Evolutionary conservation across 768 basidiomycete genomes (phyloP).

Genomic region (Naganishia antarctica): DNA sequence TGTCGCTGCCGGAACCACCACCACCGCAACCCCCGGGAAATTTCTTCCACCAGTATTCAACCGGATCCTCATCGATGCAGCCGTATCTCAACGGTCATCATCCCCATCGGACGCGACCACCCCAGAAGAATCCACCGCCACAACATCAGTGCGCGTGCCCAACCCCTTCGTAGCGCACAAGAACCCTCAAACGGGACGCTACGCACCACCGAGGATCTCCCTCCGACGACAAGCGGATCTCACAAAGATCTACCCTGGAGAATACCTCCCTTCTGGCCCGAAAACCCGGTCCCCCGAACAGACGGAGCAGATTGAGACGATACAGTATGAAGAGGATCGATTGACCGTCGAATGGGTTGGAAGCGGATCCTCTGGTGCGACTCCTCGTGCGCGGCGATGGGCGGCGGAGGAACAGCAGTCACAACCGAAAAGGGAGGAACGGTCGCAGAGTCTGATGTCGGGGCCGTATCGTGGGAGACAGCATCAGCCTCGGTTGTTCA

Average conservation of each 20-base stretch:
- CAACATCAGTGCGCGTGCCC: slow-evolving; percentile 22
- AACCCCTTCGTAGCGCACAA: slow-evolving; percentile 35
- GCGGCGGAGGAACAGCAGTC: no score
- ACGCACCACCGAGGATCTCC: slow-evolving; percentile 31
- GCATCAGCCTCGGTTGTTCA: slow-evolving; percentile 34
- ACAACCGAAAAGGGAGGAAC: background rate
- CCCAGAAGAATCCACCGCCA: background rate
- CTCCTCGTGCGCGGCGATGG: background rate
- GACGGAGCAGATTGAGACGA: background rate
- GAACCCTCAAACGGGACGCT: slow-evolving; percentile 24
- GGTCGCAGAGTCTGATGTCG: slow-evolving; percentile 18
- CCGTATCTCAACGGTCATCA: slow-evolving; percentile 29
- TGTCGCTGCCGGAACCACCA: background rate
- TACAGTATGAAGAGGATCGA: slow-evolving; percentile 27
- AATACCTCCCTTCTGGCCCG: slow-evolving; percentile 22
- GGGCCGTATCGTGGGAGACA: slow-evolving; percentile 34
- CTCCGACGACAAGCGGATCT: slow-evolving; percentile 37
- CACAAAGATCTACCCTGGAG: slow-evolving; percentile 26
- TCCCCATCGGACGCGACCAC: background rate
- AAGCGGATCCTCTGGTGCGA: background rate
- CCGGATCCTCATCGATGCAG: slow-evolving; percentile 14
- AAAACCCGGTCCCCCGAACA: background rate
- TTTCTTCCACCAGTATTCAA: slow-evolving; percentile 34
- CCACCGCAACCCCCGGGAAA: background rate
- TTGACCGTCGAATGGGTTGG: slow-evolving; percentile 33